Evolutionary conservation across 2,329 filamentous ascomycete genomes (phyloP).

Genomic region (Thelonectria olida): DNA sequence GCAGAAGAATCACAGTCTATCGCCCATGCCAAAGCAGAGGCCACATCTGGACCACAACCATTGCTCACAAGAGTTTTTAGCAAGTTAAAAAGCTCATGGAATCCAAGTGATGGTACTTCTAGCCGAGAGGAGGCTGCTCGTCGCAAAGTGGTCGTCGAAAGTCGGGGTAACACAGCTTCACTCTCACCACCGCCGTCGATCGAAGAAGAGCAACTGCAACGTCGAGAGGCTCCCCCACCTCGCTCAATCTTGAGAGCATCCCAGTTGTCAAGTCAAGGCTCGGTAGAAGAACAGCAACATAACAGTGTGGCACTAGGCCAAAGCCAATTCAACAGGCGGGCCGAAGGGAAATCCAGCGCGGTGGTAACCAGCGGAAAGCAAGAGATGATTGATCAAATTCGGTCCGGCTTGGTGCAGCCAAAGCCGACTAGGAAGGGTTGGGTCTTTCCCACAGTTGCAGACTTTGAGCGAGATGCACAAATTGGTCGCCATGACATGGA

Average conservation of each 20-base stretch:
- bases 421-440: conserved; percentile 10
- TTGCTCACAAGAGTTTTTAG: background rate
- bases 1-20: background rate
- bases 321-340: conserved; percentile 36
- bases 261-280: conserved; percentile 23
- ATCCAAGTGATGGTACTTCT: background rate
- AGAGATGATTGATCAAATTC: conserved; percentile 41
- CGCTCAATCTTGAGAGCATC: conserved; percentile 48
- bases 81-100: background rate
- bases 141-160: conserved; percentile 47
- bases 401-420: conserved; percentile 33
- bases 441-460: conserved; percentile 36
- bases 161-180: conserved; percentile 33
- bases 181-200: conserved; percentile 44
- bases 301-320: conserved; percentile 23
- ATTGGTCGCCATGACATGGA: background rate
- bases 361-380: conserved; percentile 16
- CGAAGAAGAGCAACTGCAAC: conserved; percentile 47
- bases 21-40: background rate
- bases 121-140: conserved; percentile 20
- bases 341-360: conserved; percentile 21
- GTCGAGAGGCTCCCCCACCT: conserved; percentile 42
- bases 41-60: background rate
- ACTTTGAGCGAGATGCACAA: conserved; percentile 36
- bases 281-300: conserved; percentile 1